These are phyloP conservation scores for Alternaria dauci DNA, from an alignment of 2,329 filamentous ascomycete genomes.

Conservation along the genomic window DNA sequence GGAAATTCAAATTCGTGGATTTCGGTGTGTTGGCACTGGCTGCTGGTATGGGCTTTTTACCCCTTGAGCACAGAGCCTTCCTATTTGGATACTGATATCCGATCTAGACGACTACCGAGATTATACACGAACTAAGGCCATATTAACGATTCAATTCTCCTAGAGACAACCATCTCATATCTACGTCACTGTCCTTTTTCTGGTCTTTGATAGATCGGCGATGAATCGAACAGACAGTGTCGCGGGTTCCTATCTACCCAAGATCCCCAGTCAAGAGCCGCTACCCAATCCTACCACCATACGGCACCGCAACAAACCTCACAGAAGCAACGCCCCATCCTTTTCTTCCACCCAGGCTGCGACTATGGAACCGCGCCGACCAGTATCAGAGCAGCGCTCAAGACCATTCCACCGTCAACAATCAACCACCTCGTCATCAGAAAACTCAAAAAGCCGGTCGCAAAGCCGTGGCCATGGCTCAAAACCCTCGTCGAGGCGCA, in stretches of 20 bases:
- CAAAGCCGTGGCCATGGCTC: constrained; percentile 41
- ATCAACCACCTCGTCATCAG: constrained; percentile 42
- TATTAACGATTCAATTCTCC: constrained; percentile 30
- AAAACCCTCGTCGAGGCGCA: constrained; percentile 46
- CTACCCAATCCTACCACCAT: constrained; percentile 32
- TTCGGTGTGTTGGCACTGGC: constrained; percentile 32
- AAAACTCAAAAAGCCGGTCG: constrained; percentile 39
- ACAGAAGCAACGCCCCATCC: constrained; percentile 15
- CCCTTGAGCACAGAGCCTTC: constrained; percentile 33
- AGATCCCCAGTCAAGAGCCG: constrained; percentile 26
- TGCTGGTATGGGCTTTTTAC: constrained; percentile 33
- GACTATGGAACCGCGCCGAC: constrained; percentile 25
- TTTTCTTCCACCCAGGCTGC: constrained; percentile 11
- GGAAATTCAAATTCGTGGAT: constrained; percentile 16
- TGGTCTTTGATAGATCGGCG: constrained; percentile 33
- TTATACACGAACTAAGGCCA: constrained; percentile 22
- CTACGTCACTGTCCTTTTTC: constrained; percentile 27
- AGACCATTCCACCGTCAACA: constrained; percentile 31
- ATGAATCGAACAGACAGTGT: constrained; percentile 49
- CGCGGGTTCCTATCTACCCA: constrained; percentile 33
- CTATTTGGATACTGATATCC: constrained; percentile 33
- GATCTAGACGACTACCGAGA: constrained; percentile 35
- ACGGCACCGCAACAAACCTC: constrained; percentile 29
- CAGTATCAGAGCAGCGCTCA: constrained; percentile 40
- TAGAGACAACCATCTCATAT: constrained; percentile 7